Evolutionary conservation across 2,329 filamentous ascomycete genomes (phyloP).

Genomic region (Fusarium buxicola): DNA sequence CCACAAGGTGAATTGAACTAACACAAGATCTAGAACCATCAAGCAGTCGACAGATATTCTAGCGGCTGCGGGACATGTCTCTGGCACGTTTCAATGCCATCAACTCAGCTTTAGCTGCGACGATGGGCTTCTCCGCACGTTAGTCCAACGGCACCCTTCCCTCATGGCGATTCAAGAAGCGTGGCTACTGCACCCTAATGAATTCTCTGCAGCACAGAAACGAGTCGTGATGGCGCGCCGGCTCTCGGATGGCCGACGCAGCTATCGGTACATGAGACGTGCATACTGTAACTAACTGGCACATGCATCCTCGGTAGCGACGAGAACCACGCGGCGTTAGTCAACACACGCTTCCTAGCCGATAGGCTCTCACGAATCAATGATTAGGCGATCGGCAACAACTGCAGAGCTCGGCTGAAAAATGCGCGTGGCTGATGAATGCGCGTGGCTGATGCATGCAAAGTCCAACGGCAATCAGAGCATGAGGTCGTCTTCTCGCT

Average conservation of each 20-base stretch:
- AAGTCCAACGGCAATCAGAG: background rate
- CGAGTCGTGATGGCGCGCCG: slow-evolving; percentile 15
- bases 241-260: background rate
- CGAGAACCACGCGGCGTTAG: background rate
- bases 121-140: background rate
- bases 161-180: slow-evolving; percentile 20
- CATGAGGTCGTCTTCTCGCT: background rate
- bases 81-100: slow-evolving; percentile 22
- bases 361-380: background rate
- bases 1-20: background rate
- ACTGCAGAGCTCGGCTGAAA: background rate
- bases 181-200: background rate
- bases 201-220: slow-evolving; percentile 11
- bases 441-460: slow-evolving; percentile 3
- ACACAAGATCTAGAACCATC: background rate
- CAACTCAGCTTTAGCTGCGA: background rate
- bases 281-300: background rate
- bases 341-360: background rate
- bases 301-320: background rate
- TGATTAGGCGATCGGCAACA: background rate
- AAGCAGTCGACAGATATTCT: slow-evolving; percentile 4
- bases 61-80: slow-evolving; percentile 3
- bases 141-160: background rate
- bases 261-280: slow-evolving; percentile 1
- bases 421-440: slow-evolving; percentile 3